A percentile compares a stretch with the other conserved stretches of the same genome.
Conservation (phyloP, 495 filamentous ascomycete genomes). For the Penicillium salamii region DNA sequence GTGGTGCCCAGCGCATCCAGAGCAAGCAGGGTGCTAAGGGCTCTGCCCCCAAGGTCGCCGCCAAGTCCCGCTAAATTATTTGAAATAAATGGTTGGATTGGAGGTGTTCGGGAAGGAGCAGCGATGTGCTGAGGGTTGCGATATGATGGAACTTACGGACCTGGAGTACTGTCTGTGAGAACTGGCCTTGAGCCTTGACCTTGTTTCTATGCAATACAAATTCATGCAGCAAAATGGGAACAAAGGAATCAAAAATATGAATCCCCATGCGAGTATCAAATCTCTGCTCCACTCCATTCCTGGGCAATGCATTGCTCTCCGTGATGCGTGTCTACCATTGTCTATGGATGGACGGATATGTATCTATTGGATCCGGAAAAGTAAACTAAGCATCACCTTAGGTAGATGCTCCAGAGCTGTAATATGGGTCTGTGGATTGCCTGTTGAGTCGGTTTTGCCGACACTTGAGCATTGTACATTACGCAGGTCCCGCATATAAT, state of each 20-base stretch:
- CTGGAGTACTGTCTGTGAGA: slow-evolving; percentile 26
- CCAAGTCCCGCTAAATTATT: slow-evolving; percentile 77
- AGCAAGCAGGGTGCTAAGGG: slow-evolving; percentile 98
- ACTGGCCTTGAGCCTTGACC: slow-evolving; percentile 25
- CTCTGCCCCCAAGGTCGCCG: slow-evolving; percentile 77
- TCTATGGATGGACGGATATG: background rate
- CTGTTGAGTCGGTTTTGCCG: background rate
- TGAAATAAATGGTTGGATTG: slow-evolving; percentile 26
- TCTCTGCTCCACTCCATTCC: background rate
- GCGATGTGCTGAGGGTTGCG: slow-evolving; percentile 26
- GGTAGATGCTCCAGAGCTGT: too few relatives aligned
- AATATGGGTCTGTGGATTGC: too few relatives aligned
- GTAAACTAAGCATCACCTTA: too few relatives aligned
- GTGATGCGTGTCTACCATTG: background rate
- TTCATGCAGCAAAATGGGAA: slow-evolving; percentile 28
- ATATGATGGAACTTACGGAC: slow-evolving; percentile 31
- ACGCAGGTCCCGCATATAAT: background rate
- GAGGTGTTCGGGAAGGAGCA: slow-evolving; percentile 14
- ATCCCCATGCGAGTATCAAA: slow-evolving; percentile 17
- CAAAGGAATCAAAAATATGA: slow-evolving; percentile 25
- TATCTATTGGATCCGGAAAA: background rate
- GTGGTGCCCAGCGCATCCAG: slow-evolving; percentile 71
- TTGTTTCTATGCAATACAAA: slow-evolving; percentile 33
- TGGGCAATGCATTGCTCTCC: background rate
- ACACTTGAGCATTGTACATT: too few relatives aligned